Evolutionary conservation across 2,329 filamentous ascomycete species (phyloP), one percentile per base, ranked within the genome.

Genomic region (Coniochaeta sp.): DNA sequence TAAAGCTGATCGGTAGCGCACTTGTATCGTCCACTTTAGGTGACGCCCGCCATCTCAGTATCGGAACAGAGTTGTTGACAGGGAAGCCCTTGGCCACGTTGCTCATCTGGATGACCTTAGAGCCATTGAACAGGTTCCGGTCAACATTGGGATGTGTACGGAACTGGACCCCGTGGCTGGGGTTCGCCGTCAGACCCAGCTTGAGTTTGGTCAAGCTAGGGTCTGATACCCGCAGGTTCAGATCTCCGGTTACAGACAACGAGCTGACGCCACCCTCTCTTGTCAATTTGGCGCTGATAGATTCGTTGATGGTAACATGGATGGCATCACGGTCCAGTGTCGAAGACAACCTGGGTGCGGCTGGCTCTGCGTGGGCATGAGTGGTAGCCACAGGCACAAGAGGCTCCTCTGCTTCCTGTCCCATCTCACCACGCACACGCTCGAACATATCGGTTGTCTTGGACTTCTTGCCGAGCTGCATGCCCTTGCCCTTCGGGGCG

Each of bases 381-480:
- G 82, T 74, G 62, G 79, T 69, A 65, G 79, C 70, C 40, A 81
- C 80, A 34, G 85, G 79, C 19, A 93, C 87, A 28, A 96, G 81
- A 40, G 91, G 91, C 59, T 92, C 88, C 71, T 96, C 92, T 40
- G 86, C 86, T 70, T 96, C 91, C 40, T 88, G 83, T n/a, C 92
- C 93, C 71, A 98, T 82, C 65, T 98, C 93, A 62, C 90, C 91
- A 66, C 92, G 89, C 36, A 99, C 93, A 69, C 93, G 90, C 76
- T 98, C 93, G 73, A 96, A 98, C 82, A 98, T 96, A 74, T 96
- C 93, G 32, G 90, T 96, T 24, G 91, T 93, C 81, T 98, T 98
- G 62, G 91, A 96, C 79, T 99, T 99, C 81, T 98, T 98, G 76
- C 95, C 95, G 60, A 99, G 81, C 75, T 98, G 93, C 96, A 99